phyloP scores from a whole-genome alignment of 192 early-diverging fungal species.

The Backusella morwellensis region DNA sequence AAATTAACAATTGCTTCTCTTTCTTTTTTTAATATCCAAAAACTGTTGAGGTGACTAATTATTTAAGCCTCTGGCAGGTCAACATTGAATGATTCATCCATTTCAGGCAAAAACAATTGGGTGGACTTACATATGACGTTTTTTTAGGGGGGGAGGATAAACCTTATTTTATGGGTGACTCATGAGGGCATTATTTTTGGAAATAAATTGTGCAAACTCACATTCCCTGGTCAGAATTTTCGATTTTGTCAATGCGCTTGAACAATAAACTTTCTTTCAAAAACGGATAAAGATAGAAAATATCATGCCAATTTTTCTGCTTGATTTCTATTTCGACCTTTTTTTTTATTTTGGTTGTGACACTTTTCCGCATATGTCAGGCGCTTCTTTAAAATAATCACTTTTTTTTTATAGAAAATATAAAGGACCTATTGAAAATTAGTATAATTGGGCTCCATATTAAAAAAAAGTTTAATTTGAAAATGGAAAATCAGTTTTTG shows the following conservation, averaged over 20 bases:
- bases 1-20: background rate
- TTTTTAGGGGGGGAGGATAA: background rate
- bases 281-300: background rate
- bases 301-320: background rate
- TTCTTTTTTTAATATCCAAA: background rate
- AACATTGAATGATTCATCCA: background rate
- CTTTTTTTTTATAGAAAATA: background rate
- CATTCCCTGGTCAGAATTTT: background rate
- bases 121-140: background rate
- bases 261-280: background rate
- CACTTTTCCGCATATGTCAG: background rate
- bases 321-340: background rate
- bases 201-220: background rate
- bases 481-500: constrained; percentile 3
- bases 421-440: background rate
- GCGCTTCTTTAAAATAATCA: background rate
- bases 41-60: background rate
- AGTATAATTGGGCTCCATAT: background rate
- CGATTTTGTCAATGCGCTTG: background rate
- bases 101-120: background rate
- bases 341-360: background rate
- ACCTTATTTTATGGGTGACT: background rate
- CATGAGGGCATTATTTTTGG: background rate
- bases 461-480: constrained; percentile 1
- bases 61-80: background rate